Conservation (phyloP, 306 rosid genomes). For the Castanospermum australe region DNA sequence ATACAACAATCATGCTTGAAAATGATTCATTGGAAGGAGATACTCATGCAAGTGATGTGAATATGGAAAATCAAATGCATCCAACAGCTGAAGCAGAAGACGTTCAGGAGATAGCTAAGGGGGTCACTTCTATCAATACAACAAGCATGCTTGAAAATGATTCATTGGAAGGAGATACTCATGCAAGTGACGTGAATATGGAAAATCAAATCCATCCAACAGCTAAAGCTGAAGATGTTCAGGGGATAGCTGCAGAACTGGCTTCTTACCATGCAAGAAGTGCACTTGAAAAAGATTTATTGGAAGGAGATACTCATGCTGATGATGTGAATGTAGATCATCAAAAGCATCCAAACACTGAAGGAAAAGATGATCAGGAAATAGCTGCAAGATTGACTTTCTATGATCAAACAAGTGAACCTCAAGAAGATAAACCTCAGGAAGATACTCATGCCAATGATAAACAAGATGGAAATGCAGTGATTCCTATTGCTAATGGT, state of each 20-base stretch:
- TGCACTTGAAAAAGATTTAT: neutral
- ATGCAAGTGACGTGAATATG: neutral
- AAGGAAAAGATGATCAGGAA: neutral
- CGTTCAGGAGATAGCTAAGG: slow-evolving; percentile 7
- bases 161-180: slow-evolving; percentile 12
- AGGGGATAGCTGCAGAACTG: neutral
- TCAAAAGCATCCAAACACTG: neutral
- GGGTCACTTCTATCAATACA: slow-evolving; percentile 19
- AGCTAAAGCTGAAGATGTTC: neutral
- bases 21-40: slow-evolving; percentile 27
- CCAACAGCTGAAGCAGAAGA: slow-evolving; percentile 21
- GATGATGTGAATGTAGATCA: neutral
- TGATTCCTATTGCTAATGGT: neutral
- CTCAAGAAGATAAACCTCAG: neutral
- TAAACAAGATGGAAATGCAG: neutral
- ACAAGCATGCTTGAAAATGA: slow-evolving; percentile 4
- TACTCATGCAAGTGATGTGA: slow-evolving; percentile 17
- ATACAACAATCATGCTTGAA: slow-evolving; percentile 3
- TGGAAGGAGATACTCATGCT: neutral
- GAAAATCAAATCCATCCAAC: slow-evolving; percentile 3
- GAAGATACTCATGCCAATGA: neutral
- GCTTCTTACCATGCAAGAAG: neutral
- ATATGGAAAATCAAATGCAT: slow-evolving; percentile 22
- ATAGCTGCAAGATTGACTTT: neutral
- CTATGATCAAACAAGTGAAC: neutral